These are phyloP conservation scores for Psilocybe subaeruginosa DNA, from an alignment of 768 basidiomycete genomes.

Conservation along the genomic window DNA sequence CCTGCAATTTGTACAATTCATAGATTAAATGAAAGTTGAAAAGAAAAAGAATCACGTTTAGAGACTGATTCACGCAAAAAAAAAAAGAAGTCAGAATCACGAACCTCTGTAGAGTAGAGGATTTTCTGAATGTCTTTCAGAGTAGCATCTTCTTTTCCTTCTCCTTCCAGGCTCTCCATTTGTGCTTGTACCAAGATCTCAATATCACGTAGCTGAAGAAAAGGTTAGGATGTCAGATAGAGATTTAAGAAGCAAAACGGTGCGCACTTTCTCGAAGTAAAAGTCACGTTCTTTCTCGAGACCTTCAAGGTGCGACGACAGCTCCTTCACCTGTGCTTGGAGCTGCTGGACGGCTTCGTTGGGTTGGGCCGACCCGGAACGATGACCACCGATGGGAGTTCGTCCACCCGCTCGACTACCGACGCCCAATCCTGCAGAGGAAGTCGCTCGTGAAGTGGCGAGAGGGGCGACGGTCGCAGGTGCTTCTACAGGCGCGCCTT, in stretches of 20 bases:
- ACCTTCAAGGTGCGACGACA: constrained; percentile 81
- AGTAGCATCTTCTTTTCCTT: constrained; percentile 59
- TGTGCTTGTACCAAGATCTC: constrained; percentile 92
- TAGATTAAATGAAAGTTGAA: neutral
- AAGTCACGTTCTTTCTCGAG: constrained; percentile 98
- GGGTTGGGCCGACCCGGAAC: constrained; percentile 66
- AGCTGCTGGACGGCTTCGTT: constrained; percentile 70
- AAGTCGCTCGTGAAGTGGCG: constrained; percentile 39
- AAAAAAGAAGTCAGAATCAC: constrained; percentile 23
- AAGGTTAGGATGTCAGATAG: neutral
- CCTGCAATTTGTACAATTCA: constrained; percentile 45
- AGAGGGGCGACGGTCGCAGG: constrained; percentile 82
- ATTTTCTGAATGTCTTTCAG: constrained; percentile 88
- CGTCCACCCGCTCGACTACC: constrained; percentile 61
- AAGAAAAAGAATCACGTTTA: neutral
- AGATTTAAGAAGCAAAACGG: neutral
- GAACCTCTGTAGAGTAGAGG: constrained; percentile 92
- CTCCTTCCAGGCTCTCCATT: constrained; percentile 59
- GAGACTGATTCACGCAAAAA: neutral
- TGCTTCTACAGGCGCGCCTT: constrained; percentile 73
- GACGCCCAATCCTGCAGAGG: constrained; percentile 27
- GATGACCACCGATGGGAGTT: constrained; percentile 73
- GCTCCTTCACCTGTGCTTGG: constrained; percentile 79
- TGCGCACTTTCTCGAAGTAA: constrained; percentile 92
- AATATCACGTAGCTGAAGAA: constrained; percentile 83